A percentile compares a stretch with the other conserved stretches of the same genome.
These are phyloP conservation scores for Cladophialophora psammophila DNA, from an alignment of 2,329 filamentous ascomycete species.

Conservation along the genomic window DNA sequence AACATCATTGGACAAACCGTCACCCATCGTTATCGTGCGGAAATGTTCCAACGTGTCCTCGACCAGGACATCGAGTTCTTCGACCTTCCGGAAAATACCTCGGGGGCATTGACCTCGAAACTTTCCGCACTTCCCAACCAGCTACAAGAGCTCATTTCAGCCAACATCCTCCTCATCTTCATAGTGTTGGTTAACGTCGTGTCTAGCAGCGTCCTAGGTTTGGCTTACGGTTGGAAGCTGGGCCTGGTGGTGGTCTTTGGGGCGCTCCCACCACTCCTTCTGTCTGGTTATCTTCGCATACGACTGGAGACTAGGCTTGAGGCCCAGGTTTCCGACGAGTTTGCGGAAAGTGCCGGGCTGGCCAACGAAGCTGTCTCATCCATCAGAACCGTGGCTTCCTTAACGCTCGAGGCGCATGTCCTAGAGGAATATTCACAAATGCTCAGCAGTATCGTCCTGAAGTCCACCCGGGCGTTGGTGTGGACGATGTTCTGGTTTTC, in stretches of 20 bases:
- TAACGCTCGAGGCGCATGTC: constrained; percentile 57
- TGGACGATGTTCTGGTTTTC: constrained; percentile 45
- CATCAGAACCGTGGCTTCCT: constrained; percentile 59
- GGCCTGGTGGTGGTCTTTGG: constrained; percentile 58
- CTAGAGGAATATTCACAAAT: constrained; percentile 44
- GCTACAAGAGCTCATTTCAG: constrained; percentile 59
- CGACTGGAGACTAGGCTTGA: constrained; percentile 59
- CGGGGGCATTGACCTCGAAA: constrained; percentile 43
- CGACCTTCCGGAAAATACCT: constrained; percentile 44
- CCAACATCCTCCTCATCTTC: constrained; percentile 59
- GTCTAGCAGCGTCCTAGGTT: constrained; percentile 55
- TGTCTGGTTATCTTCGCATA: constrained; percentile 58
- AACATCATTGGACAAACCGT: constrained; percentile 43
- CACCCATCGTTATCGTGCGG: constrained; percentile 37
- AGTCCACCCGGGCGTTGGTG: constrained; percentile 40
- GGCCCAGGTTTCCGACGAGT: constrained; percentile 53
- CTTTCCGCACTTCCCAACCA: constrained; percentile 42
- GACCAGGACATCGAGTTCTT: constrained; percentile 46
- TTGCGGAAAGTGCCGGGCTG: constrained; percentile 56
- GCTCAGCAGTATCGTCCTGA: constrained; percentile 38
- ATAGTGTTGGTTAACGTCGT: constrained; percentile 57
- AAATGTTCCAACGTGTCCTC: constrained; percentile 42
- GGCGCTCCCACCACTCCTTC: constrained; percentile 56
- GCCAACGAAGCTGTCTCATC: constrained; percentile 60
- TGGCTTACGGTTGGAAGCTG: constrained; percentile 58